Evolutionary conservation across 108 stramenopile genomes (phyloP), one percentile per base, ranked within the genome.

Genomic region (Cyclotella sp.): DNA sequence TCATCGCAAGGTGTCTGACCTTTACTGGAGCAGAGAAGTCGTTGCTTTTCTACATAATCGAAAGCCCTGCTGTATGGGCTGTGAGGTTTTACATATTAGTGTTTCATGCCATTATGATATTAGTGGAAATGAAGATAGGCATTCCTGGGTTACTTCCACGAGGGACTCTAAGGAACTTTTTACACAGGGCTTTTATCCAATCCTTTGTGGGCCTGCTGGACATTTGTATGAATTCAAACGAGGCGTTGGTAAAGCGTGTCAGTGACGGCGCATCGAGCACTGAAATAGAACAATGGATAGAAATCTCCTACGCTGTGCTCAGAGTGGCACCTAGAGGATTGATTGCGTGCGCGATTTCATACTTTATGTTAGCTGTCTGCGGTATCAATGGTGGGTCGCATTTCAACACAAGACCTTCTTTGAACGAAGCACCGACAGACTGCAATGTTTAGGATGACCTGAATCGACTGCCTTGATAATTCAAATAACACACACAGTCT

Each of bases 141-240:
- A 49, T 76, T 43, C 70, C 75, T 11, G 45, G 52, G 9, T 28
- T 82, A 19, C 12, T 72, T 4, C 81, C 81, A 24, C 44, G 62
- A 34, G 70, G 58, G 24, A 72, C 81, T 0, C 43, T 82, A 39
- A 39, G 26, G 9, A 72, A 76, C 39, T 76, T 65, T 63, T 42
- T 76, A 8, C 81, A 76, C 15, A 40, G 67, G 61, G 81, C 75
- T 11, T 82, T 76, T 42, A 13, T 82, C 4, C 64, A 61, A 41
- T 72, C 71, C 4, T 76, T 82, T 46, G 29, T 82, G 30, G 81
- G 81, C 4, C 43, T 82, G 2, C 19, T 82, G 1, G 75, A 82
- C 27, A 58, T 75, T 40, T 60, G 44, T n/a, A n/a, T 76, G 65
- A 72, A 45, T 45, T 72, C 75, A 12, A 72, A 66, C 22, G 76